Evolutionary conservation across 2,329 filamentous ascomycete genomes (phyloP).

Genomic region (Elsinoe ampelina): DNA sequence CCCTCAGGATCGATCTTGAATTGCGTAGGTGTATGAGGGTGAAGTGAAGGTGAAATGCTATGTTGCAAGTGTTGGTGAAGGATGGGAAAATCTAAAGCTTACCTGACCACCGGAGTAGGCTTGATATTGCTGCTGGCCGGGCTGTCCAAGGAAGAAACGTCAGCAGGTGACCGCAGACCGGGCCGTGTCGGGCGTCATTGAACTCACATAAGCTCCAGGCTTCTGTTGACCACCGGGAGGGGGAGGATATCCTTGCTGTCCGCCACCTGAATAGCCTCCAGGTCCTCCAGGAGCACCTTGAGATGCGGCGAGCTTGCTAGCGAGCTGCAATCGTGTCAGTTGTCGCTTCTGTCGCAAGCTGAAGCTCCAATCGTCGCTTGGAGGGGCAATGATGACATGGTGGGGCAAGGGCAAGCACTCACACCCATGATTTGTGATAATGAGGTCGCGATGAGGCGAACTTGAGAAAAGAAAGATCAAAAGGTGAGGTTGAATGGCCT

Average conservation of each 20-base stretch:
- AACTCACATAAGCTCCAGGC: constrained; percentile 46
- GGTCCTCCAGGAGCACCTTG: constrained; percentile 22
- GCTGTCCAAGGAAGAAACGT: constrained; percentile 20
- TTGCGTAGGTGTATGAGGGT: not conserved
- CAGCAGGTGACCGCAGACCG: constrained; percentile 17
- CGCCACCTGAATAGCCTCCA: constrained; percentile 21
- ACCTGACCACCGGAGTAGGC: constrained; percentile 20
- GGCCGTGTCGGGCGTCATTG: constrained; percentile 11
- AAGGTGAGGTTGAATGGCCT: not conserved
- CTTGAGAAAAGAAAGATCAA: not conserved
- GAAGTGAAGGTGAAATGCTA: not conserved
- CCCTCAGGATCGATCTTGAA: not conserved
- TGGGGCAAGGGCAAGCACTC: not conserved
- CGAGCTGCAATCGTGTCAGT: constrained; percentile 28
- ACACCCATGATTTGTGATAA: not conserved
- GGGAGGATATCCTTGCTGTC: constrained; percentile 24
- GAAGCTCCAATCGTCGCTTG: not conserved
- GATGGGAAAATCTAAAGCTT: constrained; percentile 10
- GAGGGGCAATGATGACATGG: constrained; percentile 3
- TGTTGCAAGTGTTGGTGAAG: not conserved
- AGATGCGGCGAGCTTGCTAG: constrained; percentile 39
- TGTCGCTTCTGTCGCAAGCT: not conserved
- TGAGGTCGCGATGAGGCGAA: not conserved
- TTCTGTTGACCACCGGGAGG: constrained; percentile 18
- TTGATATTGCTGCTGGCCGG: constrained; percentile 42